phyloP scores from a whole-genome alignment of 2,329 filamentous ascomycete genomes.

The Verticillium klebahnii region DNA sequence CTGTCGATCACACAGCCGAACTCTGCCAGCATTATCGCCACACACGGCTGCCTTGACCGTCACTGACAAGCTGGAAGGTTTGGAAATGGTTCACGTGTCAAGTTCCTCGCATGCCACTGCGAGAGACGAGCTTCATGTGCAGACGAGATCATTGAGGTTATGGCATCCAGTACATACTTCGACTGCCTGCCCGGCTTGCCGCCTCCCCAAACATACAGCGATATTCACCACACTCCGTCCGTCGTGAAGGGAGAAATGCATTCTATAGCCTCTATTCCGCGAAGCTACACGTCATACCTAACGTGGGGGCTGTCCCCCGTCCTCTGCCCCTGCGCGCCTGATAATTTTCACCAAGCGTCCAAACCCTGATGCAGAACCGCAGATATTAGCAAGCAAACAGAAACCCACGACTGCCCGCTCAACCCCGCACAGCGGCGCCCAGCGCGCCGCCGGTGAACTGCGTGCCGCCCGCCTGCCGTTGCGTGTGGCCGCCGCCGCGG shows the following conservation, averaged over 20 bases:
- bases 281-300: conserved; percentile 14
- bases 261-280: conserved; percentile 15
- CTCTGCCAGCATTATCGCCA: too few species aligned
- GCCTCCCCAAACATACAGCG: not conserved
- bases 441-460: conserved; percentile 80
- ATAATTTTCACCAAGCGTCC: conserved; percentile 14
- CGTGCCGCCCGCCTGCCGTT: conserved; percentile 66
- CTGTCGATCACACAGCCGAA: too few species aligned
- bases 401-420: conserved; percentile 16
- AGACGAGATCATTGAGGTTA: too few species aligned
- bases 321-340: conserved; percentile 11
- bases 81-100: too few species aligned
- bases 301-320: not conserved
- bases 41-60: too few species aligned
- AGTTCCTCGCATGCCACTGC: too few species aligned
- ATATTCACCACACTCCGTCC: not conserved
- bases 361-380: conserved; percentile 15
- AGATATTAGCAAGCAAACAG: conserved; percentile 10
- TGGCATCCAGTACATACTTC: too few species aligned
- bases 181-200: too few species aligned
- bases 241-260: not conserved
- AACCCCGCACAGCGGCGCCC: conserved; percentile 62
- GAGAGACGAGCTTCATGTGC: too few species aligned
- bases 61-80: too few species aligned
- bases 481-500: conserved; percentile 53